phyloP scores from a whole-genome alignment of 2,329 filamentous ascomycete species.

The Arachnopeziza araneosa region DNA sequence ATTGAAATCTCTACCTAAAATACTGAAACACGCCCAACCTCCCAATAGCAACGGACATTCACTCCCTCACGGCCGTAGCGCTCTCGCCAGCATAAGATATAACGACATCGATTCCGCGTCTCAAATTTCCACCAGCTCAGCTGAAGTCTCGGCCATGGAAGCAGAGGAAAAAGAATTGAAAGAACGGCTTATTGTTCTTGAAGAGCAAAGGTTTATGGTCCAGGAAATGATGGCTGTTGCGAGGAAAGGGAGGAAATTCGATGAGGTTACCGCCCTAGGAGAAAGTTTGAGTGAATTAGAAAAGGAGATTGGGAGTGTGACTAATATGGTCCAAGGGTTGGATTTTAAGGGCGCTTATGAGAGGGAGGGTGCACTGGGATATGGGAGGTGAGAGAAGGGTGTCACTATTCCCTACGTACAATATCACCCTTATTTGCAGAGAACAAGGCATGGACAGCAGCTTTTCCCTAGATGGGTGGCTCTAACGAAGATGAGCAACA shows the following conservation, averaged over 20 bases:
- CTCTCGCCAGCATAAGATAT: slow-evolving; percentile 55
- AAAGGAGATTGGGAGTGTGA: slow-evolving; percentile 58
- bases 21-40: slow-evolving; percentile 57
- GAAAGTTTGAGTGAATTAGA: slow-evolving; percentile 62
- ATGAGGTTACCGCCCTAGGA: slow-evolving; percentile 60
- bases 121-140: slow-evolving; percentile 49
- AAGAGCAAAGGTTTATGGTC: slow-evolving; percentile 70
- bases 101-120: slow-evolving; percentile 45
- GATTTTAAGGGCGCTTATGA: slow-evolving; percentile 37
- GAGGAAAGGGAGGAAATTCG: slow-evolving; percentile 60
- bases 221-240: slow-evolving; percentile 65
- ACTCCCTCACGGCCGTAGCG: slow-evolving; percentile 25
- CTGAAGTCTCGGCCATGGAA: slow-evolving; percentile 55
- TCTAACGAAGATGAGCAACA: background rate
- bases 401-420: too few relatives aligned
- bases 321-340: slow-evolving; percentile 50
- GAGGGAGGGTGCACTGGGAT: slow-evolving; percentile 3
- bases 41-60: slow-evolving; percentile 29
- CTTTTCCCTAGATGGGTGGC: too few relatives aligned
- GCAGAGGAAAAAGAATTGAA: slow-evolving; percentile 64
- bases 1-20: slow-evolving; percentile 53
- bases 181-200: slow-evolving; percentile 61
- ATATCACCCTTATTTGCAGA: too few relatives aligned
- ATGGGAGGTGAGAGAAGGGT: background rate
- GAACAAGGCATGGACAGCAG: too few relatives aligned